Evolutionary conservation across 1,139 yeast genomes (phyloP).

Genomic region (Nakaseomyces uthaithaninus): DNA sequence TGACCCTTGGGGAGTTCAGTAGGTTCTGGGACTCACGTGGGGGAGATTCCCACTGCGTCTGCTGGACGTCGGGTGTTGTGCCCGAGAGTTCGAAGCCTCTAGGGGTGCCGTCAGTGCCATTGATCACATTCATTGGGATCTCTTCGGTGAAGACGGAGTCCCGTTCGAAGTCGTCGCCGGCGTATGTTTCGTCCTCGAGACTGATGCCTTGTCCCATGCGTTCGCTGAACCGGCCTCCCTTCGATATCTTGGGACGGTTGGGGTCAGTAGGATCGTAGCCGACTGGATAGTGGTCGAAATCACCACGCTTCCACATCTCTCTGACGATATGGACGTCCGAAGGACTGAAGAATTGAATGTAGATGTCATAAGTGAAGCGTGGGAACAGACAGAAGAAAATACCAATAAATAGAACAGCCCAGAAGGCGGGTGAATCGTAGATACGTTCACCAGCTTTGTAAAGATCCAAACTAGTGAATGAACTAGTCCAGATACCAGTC

Average conservation of each 20-base stretch:
- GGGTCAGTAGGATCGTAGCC: constrained; percentile 62
- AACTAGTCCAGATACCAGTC: constrained; percentile 85
- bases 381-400: constrained; percentile 68
- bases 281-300: constrained; percentile 48
- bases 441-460: constrained; percentile 69
- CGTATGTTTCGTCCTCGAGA: constrained; percentile 12
- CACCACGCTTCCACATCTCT: constrained; percentile 60
- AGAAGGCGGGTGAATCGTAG: constrained; percentile 64
- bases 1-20: constrained; percentile 19
- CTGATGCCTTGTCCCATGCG: constrained; percentile 16
- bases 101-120: constrained; percentile 23
- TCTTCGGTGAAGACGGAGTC: constrained; percentile 27
- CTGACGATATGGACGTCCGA: constrained; percentile 78
- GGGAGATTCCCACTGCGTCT: constrained; percentile 7
- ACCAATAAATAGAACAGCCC: constrained; percentile 79
- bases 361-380: constrained; percentile 57
- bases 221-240: constrained; percentile 15
- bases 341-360: constrained; percentile 59
- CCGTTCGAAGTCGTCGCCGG: constrained; percentile 13
- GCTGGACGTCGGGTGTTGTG: constrained; percentile 7
- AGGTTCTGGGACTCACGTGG: constrained; percentile 17
- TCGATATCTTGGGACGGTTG: constrained; percentile 32
- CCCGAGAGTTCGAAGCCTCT: constrained; percentile 12
- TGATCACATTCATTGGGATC: constrained; percentile 29
- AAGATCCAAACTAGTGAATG: constrained; percentile 53